Evolutionary conservation across 2,329 filamentous ascomycete species (phyloP), one percentile per base, ranked within the genome.

Genomic region (Alternaria arborescens): DNA sequence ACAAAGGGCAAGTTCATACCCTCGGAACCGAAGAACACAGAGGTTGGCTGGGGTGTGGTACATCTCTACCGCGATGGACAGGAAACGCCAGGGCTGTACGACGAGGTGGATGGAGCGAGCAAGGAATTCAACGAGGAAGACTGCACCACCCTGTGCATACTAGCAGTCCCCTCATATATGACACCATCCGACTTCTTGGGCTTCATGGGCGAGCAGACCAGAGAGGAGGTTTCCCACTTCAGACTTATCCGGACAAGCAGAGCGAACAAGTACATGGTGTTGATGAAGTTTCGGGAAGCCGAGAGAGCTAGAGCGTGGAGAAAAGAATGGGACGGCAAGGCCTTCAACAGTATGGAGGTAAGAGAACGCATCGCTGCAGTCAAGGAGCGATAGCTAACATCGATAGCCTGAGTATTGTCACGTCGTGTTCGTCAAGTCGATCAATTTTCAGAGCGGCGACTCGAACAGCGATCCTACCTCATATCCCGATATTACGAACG

Each of bases 81-180:
- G 60, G 91, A 96, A 77, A 90, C 89, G 1, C 83, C 87, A 1
- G 86, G 83, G 12, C 80, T 93, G 12, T 82, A 87, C 58, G 82
- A 85, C 44, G 82, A 85, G 63, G 80, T 70, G 50, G 70, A 76
- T 44, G 66, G 71, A 42, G 74, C 76, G 42, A 60, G 58, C 24
- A 68, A 68, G 22, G 61, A 65, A 38, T 81, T 82, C 70, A 79
- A 79, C 44, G 78, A 84, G n/a, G 86, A 88, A 32, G 88, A 92
- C 60, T 96, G 91, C 76, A 95, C 91, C 3, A 97, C 92, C 0
- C 80, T 99, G 16, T 98, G 95, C 77, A 94, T 99, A 65, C 89
- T 97, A 28, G 94, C 94, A 5, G 94, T 99, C 14, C 95, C 95
- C 7, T 95, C 91, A 30, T 98, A 97, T 78, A 90, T 98, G 82